phyloP scores from a whole-genome alignment of 345 rosid genomes.

The Stellera chamaejasme region DNA sequence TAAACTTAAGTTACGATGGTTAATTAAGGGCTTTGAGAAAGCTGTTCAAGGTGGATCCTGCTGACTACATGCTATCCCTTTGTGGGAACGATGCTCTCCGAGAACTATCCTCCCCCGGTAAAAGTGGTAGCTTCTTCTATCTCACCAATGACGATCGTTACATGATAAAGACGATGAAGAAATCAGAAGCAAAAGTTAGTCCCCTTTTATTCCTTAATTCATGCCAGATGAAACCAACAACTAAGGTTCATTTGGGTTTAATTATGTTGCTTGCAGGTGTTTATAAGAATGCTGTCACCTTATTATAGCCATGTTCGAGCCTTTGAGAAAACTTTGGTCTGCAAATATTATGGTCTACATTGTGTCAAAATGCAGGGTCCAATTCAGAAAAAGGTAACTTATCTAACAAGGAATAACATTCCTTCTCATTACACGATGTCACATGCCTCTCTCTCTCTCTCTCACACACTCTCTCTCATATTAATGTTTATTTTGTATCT shows the following conservation, averaged over 20 bases:
- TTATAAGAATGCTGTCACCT: conserved; percentile 89
- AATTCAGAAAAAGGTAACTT: conserved; percentile 65
- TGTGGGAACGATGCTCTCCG: conserved; percentile 93
- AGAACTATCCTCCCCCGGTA: conserved; percentile 94
- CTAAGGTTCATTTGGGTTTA: neutral
- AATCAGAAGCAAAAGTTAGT: conserved; percentile 75
- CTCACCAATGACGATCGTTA: conserved; percentile 84
- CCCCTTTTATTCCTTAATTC: too few species aligned
- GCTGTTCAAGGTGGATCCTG: conserved; percentile 89
- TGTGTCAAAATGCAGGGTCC: conserved; percentile 83
- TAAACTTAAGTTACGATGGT: neutral
- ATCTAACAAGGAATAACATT: too few species aligned
- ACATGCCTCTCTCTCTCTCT: neutral
- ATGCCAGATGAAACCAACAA: neutral
- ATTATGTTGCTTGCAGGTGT: conserved; percentile 39
- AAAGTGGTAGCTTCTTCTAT: conserved; percentile 96
- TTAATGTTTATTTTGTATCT: too few species aligned
- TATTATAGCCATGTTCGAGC: conserved; percentile 83
- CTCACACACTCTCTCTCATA: neutral
- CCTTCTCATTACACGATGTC: neutral
- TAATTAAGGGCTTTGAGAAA: conserved; percentile 77
- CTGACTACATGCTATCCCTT: conserved; percentile 90
- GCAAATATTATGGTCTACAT: conserved; percentile 77
- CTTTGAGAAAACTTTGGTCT: conserved; percentile 70
- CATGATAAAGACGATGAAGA: conserved; percentile 95